phyloP scores from a whole-genome alignment of 345 rosid genomes.

The Leavenworthia alabamica region DNA sequence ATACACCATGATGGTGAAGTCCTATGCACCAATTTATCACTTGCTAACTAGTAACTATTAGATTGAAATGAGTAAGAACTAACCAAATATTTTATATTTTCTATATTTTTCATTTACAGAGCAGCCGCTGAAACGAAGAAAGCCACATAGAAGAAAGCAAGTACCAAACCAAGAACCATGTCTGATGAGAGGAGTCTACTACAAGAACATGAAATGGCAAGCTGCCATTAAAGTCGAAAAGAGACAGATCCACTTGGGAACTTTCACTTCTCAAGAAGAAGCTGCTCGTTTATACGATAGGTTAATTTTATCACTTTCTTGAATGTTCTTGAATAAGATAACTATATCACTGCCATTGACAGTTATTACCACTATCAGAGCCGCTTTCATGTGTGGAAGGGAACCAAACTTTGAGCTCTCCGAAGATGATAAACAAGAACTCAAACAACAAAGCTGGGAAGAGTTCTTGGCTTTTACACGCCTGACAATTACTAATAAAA shows the following conservation, averaged over 20 bases:
- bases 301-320: no score
- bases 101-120: slow-evolving; percentile 33
- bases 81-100: not conserved
- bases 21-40: no score
- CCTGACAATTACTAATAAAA: slow-evolving; percentile 72
- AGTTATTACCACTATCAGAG: slow-evolving; percentile 39
- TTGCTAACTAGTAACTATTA: not conserved
- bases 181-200: slow-evolving; percentile 95
- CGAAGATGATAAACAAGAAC: slow-evolving; percentile 71
- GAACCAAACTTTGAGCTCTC: slow-evolving; percentile 87
- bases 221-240: slow-evolving; percentile 97
- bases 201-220: slow-evolving; percentile 99
- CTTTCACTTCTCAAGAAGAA: slow-evolving; percentile 87
- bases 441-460: slow-evolving; percentile 69
- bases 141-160: slow-evolving; percentile 81
- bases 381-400: slow-evolving; percentile 98
- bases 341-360: slow-evolving; percentile 1
- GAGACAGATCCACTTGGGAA: slow-evolving; percentile 93
- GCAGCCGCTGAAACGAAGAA: slow-evolving; percentile 83
- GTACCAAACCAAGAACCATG: slow-evolving; percentile 86
- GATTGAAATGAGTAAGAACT: not conserved
- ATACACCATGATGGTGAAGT: no score
- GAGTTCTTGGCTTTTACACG: slow-evolving; percentile 83
- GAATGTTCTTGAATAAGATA: not conserved
- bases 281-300: slow-evolving; percentile 94